Evolutionary conservation across 108 stramenopile genomes (phyloP).

Genomic region (Nitzschia sp.): DNA sequence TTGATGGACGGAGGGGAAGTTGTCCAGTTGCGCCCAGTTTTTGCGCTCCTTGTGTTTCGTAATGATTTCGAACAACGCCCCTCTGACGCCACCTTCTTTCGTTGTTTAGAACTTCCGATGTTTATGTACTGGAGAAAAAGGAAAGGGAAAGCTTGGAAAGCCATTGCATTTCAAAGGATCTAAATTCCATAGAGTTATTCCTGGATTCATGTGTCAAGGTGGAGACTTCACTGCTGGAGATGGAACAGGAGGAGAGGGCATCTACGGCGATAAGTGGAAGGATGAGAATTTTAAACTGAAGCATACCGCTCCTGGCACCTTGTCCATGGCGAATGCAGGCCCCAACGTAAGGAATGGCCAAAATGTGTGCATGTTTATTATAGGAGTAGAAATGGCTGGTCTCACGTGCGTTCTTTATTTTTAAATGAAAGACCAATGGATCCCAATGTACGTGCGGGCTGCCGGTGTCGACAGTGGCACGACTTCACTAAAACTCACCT

Average conservation of each 20-base stretch:
- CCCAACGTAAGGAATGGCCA: too few relatives aligned
- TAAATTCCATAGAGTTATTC: conserved; percentile 86
- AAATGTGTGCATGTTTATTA: too few relatives aligned
- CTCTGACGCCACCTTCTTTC: too few relatives aligned
- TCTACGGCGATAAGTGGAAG: conserved; percentile 90
- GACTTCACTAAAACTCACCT: conserved; percentile 49
- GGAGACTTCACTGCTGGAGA: conserved; percentile 89
- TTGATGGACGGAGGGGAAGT: not conserved
- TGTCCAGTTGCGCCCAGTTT: too few relatives aligned
- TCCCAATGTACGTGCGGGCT: too few relatives aligned
- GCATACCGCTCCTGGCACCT: conserved; percentile 61
- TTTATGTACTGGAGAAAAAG: conserved; percentile 74
- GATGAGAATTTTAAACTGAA: conserved; percentile 95
- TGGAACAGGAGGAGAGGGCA: conserved; percentile 85
- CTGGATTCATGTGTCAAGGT: conserved; percentile 75
- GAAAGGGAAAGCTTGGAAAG: conserved; percentile 52
- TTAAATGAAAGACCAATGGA: too few relatives aligned
- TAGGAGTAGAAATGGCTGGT: too few relatives aligned
- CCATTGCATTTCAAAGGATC: conserved; percentile 89
- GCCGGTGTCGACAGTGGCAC: not conserved
- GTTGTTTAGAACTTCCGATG: conserved; percentile 66
- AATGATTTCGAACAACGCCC: not conserved
- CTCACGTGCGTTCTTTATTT: too few relatives aligned
- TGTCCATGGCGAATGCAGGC: conserved; percentile 94
- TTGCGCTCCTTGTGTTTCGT: not conserved